Evolutionary conservation across 1,139 yeast genomes (phyloP).

Genomic region (Ogataea hybrid): DNA sequence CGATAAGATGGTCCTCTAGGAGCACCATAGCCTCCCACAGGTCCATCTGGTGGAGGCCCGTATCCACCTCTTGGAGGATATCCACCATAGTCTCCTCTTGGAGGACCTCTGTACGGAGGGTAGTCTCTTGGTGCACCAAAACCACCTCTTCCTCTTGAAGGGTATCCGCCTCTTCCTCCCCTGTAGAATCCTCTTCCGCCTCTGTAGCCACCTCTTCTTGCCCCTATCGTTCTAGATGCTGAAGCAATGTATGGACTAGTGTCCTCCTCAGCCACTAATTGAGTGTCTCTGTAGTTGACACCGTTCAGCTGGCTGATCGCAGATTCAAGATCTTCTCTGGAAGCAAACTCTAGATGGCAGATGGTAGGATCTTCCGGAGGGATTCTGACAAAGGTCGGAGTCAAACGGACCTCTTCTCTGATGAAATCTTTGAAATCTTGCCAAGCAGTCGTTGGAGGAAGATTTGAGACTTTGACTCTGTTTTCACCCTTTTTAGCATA

Average conservation of each 20-base stretch:
- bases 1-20: conserved; percentile 28
- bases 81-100: conserved; percentile 37
- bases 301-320: conserved; percentile 71
- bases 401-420: conserved; percentile 62
- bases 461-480: conserved; percentile 65
- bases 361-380: conserved; percentile 68
- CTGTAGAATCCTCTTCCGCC: conserved; percentile 34
- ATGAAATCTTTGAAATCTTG: conserved; percentile 82
- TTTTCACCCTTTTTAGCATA: conserved; percentile 59
- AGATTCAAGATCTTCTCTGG: conserved; percentile 69
- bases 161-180: conserved; percentile 41
- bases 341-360: conserved; percentile 67
- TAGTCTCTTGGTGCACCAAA: conserved; percentile 39
- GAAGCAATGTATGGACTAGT: conserved; percentile 72
- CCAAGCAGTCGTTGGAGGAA: conserved; percentile 80
- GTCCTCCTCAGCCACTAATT: conserved; percentile 72
- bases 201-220: conserved; percentile 41
- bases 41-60: conserved; percentile 34
- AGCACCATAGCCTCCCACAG: conserved; percentile 27
- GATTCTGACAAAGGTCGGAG: conserved; percentile 74
- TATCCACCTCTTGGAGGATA: conserved; percentile 35
- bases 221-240: conserved; percentile 48
- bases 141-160: conserved; percentile 34
- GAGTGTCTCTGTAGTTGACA: conserved; percentile 66
- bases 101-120: conserved; percentile 25